Percentiles rank a stretch among this genome's conserved stretches.
Evolutionary conservation across 805 yeast genomes (phyloP).

Genomic region (Barnettozyma sp.): DNA sequence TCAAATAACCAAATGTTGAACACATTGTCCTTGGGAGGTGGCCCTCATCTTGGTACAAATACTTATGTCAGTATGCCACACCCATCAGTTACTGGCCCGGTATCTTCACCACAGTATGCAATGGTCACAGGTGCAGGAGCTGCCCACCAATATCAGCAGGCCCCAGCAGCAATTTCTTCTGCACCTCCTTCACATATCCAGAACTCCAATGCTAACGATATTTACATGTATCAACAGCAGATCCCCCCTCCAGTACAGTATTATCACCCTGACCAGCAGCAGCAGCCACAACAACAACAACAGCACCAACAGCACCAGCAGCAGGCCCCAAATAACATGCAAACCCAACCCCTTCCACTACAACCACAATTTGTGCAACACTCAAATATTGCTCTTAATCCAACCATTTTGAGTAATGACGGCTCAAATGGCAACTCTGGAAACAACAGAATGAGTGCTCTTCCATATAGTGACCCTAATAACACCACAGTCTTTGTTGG

Average conservation of each 20-base stretch:
- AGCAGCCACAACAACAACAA: too few species aligned
- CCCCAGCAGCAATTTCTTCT: too few species aligned
- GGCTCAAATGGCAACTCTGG: background rate
- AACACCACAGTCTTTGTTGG: conserved; percentile 78
- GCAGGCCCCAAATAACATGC: too few species aligned
- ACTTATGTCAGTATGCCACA: conserved; percentile 6
- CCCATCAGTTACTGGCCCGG: conserved; percentile 5
- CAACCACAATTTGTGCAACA: conserved; percentile 9
- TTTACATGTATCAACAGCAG: conserved; percentile 20
- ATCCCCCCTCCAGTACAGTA: conserved; percentile 16
- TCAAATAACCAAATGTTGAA: conserved; percentile 6
- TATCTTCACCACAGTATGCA: conserved; percentile 6
- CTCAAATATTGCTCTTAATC: too few species aligned
- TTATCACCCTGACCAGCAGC: conserved; percentile 17
- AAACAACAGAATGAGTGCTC: conserved; percentile 7
- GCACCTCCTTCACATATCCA: conserved; percentile 4
- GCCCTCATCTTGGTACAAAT: conserved; percentile 9
- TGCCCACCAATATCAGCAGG: conserved; percentile 18
- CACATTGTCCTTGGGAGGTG: conserved; percentile 3
- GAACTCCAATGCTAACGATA: conserved; percentile 12
- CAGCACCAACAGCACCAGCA: too few species aligned
- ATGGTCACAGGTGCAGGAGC: background rate
- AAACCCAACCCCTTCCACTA: too few species aligned
- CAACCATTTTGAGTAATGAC: conserved; percentile 3
- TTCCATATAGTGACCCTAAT: conserved; percentile 43